phyloP scores from a whole-genome alignment of 352 stramenopile species.

The Globisporangium paroecandrum region DNA sequence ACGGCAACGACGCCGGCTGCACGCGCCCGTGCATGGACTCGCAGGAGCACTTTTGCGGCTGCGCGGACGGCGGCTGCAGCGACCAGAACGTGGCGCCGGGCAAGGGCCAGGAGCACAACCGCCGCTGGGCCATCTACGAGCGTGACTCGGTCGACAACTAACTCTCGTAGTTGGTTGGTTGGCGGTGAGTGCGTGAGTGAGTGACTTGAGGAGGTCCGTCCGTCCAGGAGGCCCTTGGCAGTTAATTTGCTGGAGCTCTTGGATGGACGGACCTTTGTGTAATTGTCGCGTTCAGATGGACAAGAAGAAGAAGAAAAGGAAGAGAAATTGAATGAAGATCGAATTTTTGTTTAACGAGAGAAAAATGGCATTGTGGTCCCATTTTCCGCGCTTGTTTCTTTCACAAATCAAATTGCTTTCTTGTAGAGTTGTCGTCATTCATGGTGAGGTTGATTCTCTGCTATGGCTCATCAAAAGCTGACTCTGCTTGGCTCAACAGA shows the following conservation, averaged over 20 bases:
- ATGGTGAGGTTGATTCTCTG: background rate
- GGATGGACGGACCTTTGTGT: background rate
- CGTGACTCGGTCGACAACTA: conserved; percentile 34
- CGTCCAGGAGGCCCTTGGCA: background rate
- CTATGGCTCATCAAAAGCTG: background rate
- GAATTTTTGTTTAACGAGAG: background rate
- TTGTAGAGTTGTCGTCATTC: background rate
- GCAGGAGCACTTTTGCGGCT: conserved; percentile 77
- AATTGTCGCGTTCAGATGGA: background rate
- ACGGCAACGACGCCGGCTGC: conserved; percentile 82
- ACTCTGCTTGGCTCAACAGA: no score
- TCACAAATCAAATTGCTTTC: background rate
- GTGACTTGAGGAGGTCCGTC: background rate
- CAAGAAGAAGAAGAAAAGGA: background rate
- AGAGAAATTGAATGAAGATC: background rate
- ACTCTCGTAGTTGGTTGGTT: background rate
- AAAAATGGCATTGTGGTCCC: background rate
- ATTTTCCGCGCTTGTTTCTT: background rate
- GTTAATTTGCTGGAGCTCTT: background rate
- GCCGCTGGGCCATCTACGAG: conserved; percentile 88
- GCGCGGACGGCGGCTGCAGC: conserved; percentile 73
- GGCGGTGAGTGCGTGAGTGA: background rate
- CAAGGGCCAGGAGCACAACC: conserved; percentile 86
- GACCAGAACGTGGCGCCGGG: conserved; percentile 64
- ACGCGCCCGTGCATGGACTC: conserved; percentile 74